Evolutionary conservation across 1,284 basidiomycete genomes (phyloP), one percentile per base, ranked within the genome.

Genomic region (Erythrobasidium hasegawianum): DNA sequence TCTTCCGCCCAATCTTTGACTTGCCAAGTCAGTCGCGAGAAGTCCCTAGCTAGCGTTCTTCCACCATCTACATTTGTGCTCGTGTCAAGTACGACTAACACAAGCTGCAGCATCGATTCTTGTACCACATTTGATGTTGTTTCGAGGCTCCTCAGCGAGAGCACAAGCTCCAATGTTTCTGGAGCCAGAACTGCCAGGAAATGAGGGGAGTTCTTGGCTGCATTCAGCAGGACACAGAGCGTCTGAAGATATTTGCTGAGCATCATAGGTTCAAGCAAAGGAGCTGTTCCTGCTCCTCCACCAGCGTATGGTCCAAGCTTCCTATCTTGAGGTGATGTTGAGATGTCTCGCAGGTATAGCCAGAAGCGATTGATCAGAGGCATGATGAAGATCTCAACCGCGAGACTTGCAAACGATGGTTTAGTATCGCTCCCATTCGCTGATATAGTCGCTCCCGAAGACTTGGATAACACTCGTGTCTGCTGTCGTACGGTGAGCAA

Each of bases 341-440:
- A 84, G 72, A 89, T 86, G 72, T 93, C 89, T 14, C 88, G 84
- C 49, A 93, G 83, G 77, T 91, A 89, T n/a, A 83, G 75, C 89
- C 91, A 95, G 77, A 97, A 95, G 8, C 87, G 85, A 72, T 91
- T 89, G 75, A 97, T 83, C 29, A 97, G 80, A 0, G 95, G 95
- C 61, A 87, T 84, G 59, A 96, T 83, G 77, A 95, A 96, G 76
- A 79, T 86, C 74, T 91, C 89, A 0, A 88, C 88, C 0, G 90
- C 90, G 26, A 95, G 79, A 50, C 84, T 81, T n/a, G 84, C 85
- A 78, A 88, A 94, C 0, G 56, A 26, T 2, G 68, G 69, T 39
- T 33, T 33, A 11, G 5, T 33, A 11, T 33, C 33, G 11, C 33
- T 33, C 4, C 11, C 33, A 33, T 33, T 33, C 11, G 11, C 5